Base-by-base conservation (phyloP, 1,139 yeast species). In the Taphrina flavorubra region DNA sequence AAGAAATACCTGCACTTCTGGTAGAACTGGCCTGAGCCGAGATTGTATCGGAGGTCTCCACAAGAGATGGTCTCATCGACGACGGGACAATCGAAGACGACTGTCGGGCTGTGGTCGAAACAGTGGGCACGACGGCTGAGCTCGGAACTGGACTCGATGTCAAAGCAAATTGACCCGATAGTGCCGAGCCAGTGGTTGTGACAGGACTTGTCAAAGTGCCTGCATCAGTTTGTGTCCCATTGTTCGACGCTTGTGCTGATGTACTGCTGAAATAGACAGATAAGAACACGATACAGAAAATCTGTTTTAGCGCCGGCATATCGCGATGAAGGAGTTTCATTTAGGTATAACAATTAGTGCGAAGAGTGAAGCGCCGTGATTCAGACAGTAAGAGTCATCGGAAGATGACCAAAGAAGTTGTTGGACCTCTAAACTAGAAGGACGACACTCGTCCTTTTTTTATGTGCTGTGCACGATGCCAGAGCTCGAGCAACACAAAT, bases 211-310 rank as follows among this genome's bases (percentile, higher is more conserved):
- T 14, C 18, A 7, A 2, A 8, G 11, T 11, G 3, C 10, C 53
- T 11, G 53, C 34, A n/a, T 49, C 53, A 49, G 36, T 49, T 20
- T 49, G 53, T 25, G 53, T 49, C 3, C 11, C 36, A 49, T 49
- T 49, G 20, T 20, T 49, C 1, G 36, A 20, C 11, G 36, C 36
- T 49, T 49, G 53, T n/a, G 53, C 53, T 10, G 20, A 11, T 11
- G 53, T n/a, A 10, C 1, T 49, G 3, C 36, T 20, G 6, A 49
- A 2, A 20, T 1, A 2, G 11, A 8, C 36, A 8, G 20, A 20
- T 8, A 49, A 6, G 13, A 49, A 11, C 1, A 49, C 20, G 10
- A 34, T n/a, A 49, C 20, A 8, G 4, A 49, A 6, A 49, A 49
- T 20, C 20, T 49, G 53, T n/a, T 20, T 31, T 8, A n/a, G 53